Percentiles rank a stretch among this genome's conserved stretches.
These are phyloP conservation scores for Cladosporium sp. DNA, from an alignment of 2,329 filamentous ascomycete genomes.

Conservation along the genomic window DNA sequence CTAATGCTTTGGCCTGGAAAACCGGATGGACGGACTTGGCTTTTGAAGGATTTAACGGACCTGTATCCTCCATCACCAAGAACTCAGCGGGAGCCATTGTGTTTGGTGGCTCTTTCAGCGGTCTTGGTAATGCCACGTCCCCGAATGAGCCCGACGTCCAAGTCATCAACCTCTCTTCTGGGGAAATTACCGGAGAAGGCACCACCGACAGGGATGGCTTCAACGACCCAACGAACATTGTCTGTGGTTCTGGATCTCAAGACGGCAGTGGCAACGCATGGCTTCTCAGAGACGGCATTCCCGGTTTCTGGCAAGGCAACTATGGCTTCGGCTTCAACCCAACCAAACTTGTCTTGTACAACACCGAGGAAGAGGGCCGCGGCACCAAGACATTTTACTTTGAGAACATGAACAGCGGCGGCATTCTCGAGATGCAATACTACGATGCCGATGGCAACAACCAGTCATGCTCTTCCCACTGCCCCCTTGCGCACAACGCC, in stretches of 20 bases:
- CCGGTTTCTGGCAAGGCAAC: constrained; percentile 76
- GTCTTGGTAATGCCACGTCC: constrained; percentile 71
- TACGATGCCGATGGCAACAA: constrained; percentile 65
- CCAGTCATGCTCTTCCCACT: constrained; percentile 69
- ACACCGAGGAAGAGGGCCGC: constrained; percentile 75
- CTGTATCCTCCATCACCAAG: constrained; percentile 78
- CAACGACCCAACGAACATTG: constrained; percentile 69
- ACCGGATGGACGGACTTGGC: constrained; percentile 72
- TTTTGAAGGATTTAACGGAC: constrained; percentile 91
- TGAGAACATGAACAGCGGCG: constrained; percentile 75
- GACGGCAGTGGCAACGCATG: constrained; percentile 72
- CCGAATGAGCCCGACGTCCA: constrained; percentile 65
- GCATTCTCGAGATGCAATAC: constrained; percentile 95
- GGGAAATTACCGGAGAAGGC: constrained; percentile 62
- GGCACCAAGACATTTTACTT: constrained; percentile 82
- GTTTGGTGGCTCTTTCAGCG: constrained; percentile 86
- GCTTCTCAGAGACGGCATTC: constrained; percentile 66
- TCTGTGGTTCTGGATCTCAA: constrained; percentile 67
- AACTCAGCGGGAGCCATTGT: constrained; percentile 76
- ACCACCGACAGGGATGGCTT: constrained; percentile 59
- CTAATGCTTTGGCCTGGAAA: constrained; percentile 82
- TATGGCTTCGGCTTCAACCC: constrained; percentile 82
- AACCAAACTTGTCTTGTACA: constrained; percentile 80
- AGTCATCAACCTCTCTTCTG: constrained; percentile 75
- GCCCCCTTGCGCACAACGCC: constrained; percentile 67